These are phyloP conservation scores for Petasospora rhodanensis DNA, from an alignment of 1,139 yeast species.

Conservation along the genomic window DNA sequence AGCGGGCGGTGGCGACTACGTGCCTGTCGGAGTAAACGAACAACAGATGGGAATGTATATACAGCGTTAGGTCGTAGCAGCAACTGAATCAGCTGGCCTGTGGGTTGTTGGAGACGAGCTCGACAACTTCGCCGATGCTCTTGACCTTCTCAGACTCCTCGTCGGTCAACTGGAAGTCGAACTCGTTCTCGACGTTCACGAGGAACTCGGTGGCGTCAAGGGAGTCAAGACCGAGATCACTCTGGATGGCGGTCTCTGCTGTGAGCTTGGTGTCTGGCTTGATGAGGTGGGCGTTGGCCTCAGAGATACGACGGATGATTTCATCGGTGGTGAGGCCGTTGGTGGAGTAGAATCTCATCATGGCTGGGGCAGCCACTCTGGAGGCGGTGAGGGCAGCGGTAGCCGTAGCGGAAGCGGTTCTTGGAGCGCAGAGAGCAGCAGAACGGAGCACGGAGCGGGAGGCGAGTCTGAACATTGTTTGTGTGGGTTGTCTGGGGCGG, in stretches of 20 bases:
- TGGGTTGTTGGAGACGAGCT: slow-evolving; percentile 42
- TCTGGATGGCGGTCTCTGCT: slow-evolving; percentile 27
- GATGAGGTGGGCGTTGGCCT: slow-evolving; percentile 23
- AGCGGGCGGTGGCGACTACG: too few species aligned
- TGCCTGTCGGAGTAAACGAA: too few species aligned
- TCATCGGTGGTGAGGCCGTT: slow-evolving; percentile 23
- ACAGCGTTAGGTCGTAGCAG: neutral
- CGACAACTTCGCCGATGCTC: slow-evolving; percentile 65
- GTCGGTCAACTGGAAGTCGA: slow-evolving; percentile 66
- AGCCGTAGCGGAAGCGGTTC: slow-evolving; percentile 4
- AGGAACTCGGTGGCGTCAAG: slow-evolving; percentile 67
- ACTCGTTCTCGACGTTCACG: slow-evolving; percentile 69
- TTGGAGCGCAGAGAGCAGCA: slow-evolving; percentile 12
- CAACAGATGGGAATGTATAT: too few species aligned
- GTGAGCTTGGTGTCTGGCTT: slow-evolving; percentile 26
- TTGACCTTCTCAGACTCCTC: slow-evolving; percentile 61
- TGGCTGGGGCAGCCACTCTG: slow-evolving; percentile 10
- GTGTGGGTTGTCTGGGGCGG: neutral
- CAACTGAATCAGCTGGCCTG: slow-evolving; percentile 26
- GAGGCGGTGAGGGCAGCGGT: too few species aligned
- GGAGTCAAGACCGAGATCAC: slow-evolving; percentile 64
- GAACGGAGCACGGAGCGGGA: slow-evolving; percentile 21
- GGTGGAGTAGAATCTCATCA: slow-evolving; percentile 24
- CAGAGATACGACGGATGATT: slow-evolving; percentile 26
- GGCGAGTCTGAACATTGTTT: slow-evolving; percentile 25